These are phyloP conservation scores for Gnetum montanum DNA, from an alignment of 75 land plant genomes.

Conservation along the genomic window DNA sequence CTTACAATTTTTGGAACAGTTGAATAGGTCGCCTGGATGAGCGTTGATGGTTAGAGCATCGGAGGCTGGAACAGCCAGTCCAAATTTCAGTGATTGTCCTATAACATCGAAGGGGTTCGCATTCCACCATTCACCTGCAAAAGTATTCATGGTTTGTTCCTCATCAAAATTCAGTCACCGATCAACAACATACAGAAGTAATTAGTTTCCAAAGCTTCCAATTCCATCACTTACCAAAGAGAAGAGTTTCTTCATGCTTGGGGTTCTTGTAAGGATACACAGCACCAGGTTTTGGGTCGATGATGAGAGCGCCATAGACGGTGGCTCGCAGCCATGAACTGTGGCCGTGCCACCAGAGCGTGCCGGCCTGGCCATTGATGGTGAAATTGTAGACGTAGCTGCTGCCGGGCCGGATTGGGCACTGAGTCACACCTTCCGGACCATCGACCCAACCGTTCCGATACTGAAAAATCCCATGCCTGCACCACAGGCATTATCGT, in stretches of 20 bases:
- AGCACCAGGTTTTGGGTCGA: background rate
- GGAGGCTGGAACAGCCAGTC: slow-evolving; percentile 3
- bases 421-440: background rate
- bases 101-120: slow-evolving; percentile 3
- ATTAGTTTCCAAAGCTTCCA: no score
- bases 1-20: no score
- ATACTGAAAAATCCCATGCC: background rate
- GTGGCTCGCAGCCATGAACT: no score
- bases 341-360: background rate
- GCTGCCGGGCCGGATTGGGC: background rate
- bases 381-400: background rate
- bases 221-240: no score
- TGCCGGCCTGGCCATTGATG: background rate
- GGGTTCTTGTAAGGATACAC: background rate
- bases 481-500: background rate
- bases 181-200: no score
- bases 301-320: background rate
- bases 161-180: no score
- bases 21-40: slow-evolving; percentile 19
- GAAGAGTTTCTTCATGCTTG: no score
- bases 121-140: slow-evolving; percentile 29
- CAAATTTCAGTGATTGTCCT: background rate
- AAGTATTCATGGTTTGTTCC: no score
- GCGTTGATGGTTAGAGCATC: slow-evolving; percentile 17
- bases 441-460: background rate